Evolutionary conservation across 1,284 basidiomycete genomes (phyloP), one percentile per base, ranked within the genome.

Genomic region (Trichosporon faecale): DNA sequence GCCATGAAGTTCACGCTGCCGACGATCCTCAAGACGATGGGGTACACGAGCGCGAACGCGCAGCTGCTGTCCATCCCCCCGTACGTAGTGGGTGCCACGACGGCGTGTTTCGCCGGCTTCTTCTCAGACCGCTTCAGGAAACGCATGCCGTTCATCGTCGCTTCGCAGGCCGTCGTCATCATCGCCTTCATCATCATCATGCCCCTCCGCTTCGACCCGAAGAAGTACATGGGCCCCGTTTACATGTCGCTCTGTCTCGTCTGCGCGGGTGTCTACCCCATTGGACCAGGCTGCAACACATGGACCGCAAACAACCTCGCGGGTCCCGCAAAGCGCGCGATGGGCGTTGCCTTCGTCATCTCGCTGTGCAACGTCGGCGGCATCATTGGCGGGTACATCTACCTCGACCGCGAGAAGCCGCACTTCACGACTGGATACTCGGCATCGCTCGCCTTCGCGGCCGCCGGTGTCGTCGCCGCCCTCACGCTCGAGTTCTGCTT

Each of bases 21-120:
- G 0, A 68, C 73, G 27, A 78, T 79, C 65, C 72, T 79, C 33
- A 68, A 64, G 29, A 69, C 71, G 11, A 68, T 76, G 29, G 72
- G 74, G 3, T 74, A 73, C 71, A 74, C 70, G 23, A 72, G 70
- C 2, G 70, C 75, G 33, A 61, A 73, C 21, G 72, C 75, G 2
- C 77, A 80, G 65, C 76, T 79, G n/a, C 65, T 78, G 8, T 75
- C 76, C 12, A 74, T 77, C 14, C 78, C 78, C 2, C 75, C 78
- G 16, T 79, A 78, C 66, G 65, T 72, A 66, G 67, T 74, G 25
- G 77, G 73, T 16, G 76, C 76, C 6, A 40, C 69, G 16, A 57
- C 68, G 7, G 76, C 69, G 66, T 31, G 71, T 49, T 33, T 73
- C 16, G 73, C 76, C 2, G 76, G 75, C 5, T 66, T 68, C 21